phyloP scores from a whole-genome alignment of 139 green algal species.

The Raphidocelis subcapitata region DNA sequence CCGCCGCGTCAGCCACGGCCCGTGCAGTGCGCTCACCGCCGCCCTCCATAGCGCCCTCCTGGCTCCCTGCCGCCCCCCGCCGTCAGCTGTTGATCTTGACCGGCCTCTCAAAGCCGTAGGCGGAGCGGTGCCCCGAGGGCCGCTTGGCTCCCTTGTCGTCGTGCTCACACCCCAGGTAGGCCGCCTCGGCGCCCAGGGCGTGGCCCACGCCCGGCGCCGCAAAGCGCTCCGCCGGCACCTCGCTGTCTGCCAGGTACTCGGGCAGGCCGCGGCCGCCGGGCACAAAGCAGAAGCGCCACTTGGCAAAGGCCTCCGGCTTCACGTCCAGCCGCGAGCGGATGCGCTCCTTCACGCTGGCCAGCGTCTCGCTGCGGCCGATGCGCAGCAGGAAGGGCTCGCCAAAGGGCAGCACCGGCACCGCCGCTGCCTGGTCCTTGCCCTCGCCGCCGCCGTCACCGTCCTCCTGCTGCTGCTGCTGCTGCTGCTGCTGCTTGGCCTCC shows the following conservation, averaged over 20 bases:
- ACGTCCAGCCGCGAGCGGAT: conserved; percentile 79
- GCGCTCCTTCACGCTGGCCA: conserved; percentile 46
- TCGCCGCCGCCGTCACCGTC: no score
- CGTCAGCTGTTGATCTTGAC: conserved; percentile 70
- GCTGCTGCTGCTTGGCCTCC: neutral
- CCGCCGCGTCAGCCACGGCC: no score
- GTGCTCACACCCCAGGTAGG: conserved; percentile 77
- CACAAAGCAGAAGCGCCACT: conserved; percentile 79
- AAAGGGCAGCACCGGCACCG: conserved; percentile 51
- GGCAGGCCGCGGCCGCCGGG: conserved; percentile 8
- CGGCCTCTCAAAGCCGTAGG: conserved; percentile 55
- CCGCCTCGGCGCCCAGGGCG: conserved; percentile 20
- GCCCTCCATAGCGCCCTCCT: no score
- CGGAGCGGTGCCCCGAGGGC: conserved; percentile 8
- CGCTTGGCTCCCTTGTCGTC: conserved; percentile 54
- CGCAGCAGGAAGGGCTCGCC: conserved; percentile 89
- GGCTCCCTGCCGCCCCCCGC: no score
- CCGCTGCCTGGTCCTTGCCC: neutral
- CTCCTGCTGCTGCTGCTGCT: conserved; percentile 10
- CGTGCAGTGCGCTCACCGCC: no score
- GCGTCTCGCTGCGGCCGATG: conserved; percentile 69
- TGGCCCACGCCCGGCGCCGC: conserved; percentile 7
- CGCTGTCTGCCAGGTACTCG: conserved; percentile 69
- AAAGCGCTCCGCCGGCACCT: conserved; percentile 45
- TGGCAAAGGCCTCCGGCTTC: conserved; percentile 77